Evolutionary conservation across 2,329 filamentous ascomycete species (phyloP), one percentile per base, ranked within the genome.

Genomic region (Ambrosiella xylebori): DNA sequence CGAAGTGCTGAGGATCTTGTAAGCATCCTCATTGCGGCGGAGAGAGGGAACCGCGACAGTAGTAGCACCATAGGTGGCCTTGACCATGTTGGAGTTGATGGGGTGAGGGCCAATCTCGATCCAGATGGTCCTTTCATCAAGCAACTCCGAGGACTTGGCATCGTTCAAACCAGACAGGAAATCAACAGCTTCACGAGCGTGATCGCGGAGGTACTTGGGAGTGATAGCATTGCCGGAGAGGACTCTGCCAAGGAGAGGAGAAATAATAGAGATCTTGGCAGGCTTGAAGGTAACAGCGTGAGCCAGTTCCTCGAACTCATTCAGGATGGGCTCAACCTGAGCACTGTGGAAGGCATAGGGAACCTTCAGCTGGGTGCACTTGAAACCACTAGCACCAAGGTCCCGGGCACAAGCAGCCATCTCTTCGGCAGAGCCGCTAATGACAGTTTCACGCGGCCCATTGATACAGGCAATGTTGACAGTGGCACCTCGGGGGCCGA

Each of bases 381-480:
- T 77, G 70, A 65, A 66, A 61, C 65, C 70, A 11, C 61, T 65
- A 36, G 45, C 64, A 44, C 62, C 62, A 17, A 71, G 65, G 58
- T 65, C 62, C 44, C 64, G 61, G 7, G 76, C 74, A 13, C 81
- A 71, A 3, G 71, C 66, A 2, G 68, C 64, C 44, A 79, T 70
- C 57, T 74, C 68, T 1, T 64, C 64, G 0, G 71, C 69, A 8
- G 66, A 64, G 8, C 76, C 77, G 19, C 71, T 72, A n/a, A 93
- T 73, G 1, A 93, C 88, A 8, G 82, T 89, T 66, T 88, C 85
- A 55, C 80, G 74, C 0, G 83, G 81, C 0, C 84, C 81, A 64
- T 94, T 94, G 66, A 88, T 77, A 71, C 88, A 93, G 13, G 87
- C 84, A 38, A 79, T 64, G 44, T 77, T 76, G 57, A 75, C 66